Conservation (phyloP, 768 basidiomycete species). For the Calocybe cyanea region DNA sequence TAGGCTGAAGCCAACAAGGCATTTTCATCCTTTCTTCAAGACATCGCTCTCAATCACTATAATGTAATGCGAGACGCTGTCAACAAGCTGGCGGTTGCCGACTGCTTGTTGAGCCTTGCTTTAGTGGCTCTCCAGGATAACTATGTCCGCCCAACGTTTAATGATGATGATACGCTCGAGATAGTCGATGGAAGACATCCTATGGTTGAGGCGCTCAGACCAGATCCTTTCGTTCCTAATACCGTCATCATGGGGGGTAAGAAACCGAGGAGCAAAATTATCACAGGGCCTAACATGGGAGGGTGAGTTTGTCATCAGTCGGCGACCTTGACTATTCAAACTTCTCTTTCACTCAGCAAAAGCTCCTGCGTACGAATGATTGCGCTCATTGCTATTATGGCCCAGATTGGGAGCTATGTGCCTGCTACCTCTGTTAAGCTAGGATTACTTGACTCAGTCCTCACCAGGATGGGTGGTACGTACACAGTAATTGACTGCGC, state of each 20-base stretch:
- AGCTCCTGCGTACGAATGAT: slow-evolving; percentile 80
- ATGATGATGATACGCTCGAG: slow-evolving; percentile 61
- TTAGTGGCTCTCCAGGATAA: slow-evolving; percentile 70
- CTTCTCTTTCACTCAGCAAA: slow-evolving; percentile 45
- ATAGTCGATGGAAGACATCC: slow-evolving; percentile 89
- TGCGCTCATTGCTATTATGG: slow-evolving; percentile 74
- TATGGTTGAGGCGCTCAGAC: slow-evolving; percentile 77
- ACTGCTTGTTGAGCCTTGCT: slow-evolving; percentile 85
- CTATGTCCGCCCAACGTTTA: slow-evolving; percentile 77
- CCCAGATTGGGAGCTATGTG: slow-evolving; percentile 92
- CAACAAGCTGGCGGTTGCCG: slow-evolving; percentile 76
- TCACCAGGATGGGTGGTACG: slow-evolving; percentile 88
- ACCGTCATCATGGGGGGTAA: slow-evolving; percentile 60
- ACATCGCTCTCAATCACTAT: slow-evolving; percentile 69
- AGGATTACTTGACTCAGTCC: slow-evolving; percentile 78
- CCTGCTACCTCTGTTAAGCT: slow-evolving; percentile 74
- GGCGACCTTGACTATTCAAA: background rate
- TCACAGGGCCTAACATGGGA: slow-evolving; percentile 87
- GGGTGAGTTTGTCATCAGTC: slow-evolving; percentile 33
- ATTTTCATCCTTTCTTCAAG: slow-evolving; percentile 62
- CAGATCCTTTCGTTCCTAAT: slow-evolving; percentile 87
- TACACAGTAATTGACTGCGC: background rate
- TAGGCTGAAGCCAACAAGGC: slow-evolving; percentile 62
- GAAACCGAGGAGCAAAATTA: slow-evolving; percentile 55
- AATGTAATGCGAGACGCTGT: slow-evolving; percentile 68